Evolutionary conservation across 176 grass and related monocot genomes (phyloP).

Genomic region (Saccharum officinarum): DNA sequence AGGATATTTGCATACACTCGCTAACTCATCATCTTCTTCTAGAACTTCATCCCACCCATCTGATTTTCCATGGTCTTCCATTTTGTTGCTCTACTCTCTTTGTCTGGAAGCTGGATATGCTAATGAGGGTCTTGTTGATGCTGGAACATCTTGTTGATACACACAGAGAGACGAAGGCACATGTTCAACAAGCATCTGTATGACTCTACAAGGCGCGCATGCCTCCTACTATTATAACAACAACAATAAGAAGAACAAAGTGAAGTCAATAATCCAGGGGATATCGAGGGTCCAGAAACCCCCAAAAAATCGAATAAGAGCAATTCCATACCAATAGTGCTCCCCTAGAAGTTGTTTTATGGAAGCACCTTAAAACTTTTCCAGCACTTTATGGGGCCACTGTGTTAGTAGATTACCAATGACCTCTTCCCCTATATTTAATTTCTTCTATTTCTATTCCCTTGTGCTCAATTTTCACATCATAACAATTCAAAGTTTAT

Average conservation of each 20-base stretch:
- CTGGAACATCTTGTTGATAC: constrained; percentile 34
- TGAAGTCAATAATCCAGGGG: neutral
- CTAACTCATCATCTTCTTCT: constrained; percentile 54
- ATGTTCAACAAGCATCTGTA: constrained; percentile 24
- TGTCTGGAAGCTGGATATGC: constrained; percentile 22
- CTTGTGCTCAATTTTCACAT: neutral
- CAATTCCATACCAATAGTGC: neutral
- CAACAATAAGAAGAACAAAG: neutral
- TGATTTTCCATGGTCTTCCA: constrained; percentile 29
- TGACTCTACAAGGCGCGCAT: neutral
- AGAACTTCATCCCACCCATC: constrained; percentile 40
- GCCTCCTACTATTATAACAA: neutral
- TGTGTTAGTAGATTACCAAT: neutral
- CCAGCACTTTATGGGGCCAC: neutral
- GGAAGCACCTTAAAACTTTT: neutral
- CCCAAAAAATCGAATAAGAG: neutral
- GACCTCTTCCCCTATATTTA: neutral
- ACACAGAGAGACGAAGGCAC: neutral
- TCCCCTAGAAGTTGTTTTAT: neutral
- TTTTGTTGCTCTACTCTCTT: constrained; percentile 25
- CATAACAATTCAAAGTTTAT: neutral
- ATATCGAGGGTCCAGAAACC: neutral
- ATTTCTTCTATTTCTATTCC: neutral
- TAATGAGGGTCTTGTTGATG: constrained; percentile 36
- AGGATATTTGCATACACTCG: constrained; percentile 28